Evolutionary conservation across 805 yeast species (phyloP).

Genomic region (Priceomyces medius): DNA sequence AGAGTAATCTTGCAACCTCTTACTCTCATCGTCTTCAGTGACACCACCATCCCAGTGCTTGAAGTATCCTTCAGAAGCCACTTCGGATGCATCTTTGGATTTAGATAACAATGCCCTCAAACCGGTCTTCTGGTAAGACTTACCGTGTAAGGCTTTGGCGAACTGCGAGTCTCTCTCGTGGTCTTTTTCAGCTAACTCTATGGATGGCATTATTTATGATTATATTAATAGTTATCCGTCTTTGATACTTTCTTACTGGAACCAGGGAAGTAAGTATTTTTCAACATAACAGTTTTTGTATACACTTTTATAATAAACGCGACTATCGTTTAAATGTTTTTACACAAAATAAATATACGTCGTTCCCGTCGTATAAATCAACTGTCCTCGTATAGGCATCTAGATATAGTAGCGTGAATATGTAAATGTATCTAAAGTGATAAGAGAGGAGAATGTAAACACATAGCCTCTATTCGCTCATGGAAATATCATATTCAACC

Average conservation of each 20-base stretch:
- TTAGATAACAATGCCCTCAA: conserved; percentile 74
- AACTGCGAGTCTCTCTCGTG: conserved; percentile 64
- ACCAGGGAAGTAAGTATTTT: too few species aligned
- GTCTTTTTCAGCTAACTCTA: conserved; percentile 47
- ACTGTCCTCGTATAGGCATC: conserved; percentile 4
- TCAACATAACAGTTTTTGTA: too few species aligned
- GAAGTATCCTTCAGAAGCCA: conserved; percentile 87
- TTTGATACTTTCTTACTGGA: neutral
- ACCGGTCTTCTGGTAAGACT: conserved; percentile 66
- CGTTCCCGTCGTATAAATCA: conserved; percentile 14
- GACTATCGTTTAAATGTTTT: conserved; percentile 1
- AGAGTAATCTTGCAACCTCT: conserved; percentile 82
- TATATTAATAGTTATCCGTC: neutral
- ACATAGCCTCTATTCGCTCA: conserved; percentile 19
- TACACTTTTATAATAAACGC: neutral
- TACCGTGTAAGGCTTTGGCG: conserved; percentile 85
- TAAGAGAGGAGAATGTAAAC: too few species aligned
- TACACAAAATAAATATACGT: conserved; percentile 4
- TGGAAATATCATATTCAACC: conserved; percentile 35
- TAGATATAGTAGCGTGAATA: too few species aligned
- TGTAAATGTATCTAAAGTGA: too few species aligned
- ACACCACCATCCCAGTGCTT: conserved; percentile 97
- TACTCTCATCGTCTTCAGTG: conserved; percentile 64
- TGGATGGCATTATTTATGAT: conserved; percentile 12
- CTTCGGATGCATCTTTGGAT: conserved; percentile 70